Evolutionary conservation across 306 rosid genomes (phyloP), one percentile per base, ranked within the genome.

Genomic region (Spatholobus suberectus): DNA sequence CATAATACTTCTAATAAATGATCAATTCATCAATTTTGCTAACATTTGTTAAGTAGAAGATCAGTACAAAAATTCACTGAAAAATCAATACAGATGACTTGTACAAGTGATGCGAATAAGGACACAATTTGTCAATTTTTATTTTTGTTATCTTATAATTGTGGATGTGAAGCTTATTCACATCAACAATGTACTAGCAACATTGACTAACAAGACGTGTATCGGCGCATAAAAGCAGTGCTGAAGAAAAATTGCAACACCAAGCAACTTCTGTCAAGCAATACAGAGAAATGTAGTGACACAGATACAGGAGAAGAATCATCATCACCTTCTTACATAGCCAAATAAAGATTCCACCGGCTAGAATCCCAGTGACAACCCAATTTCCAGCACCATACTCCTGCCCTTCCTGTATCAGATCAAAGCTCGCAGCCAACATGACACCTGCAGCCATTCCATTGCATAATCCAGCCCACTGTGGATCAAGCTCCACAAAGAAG

Each of bases 401-500:
- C 87, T 90, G 99, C 81, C 99, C 99, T 87, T 96, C 98, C 89
- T 91, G 95, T 38, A 96, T 77, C 15, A 96, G 92, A 80, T 94
- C 98, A 85, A 96, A 96, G 90, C 99, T 96, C 5, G 98, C 98
- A 80, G 98, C 97, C 92, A 96, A 86, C 99, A 96, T 96, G 65
- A 96, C 99, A 89, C 99, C 99, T 41, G 99, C 97, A 57, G 98
- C 99, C 96, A 96, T 96, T 85, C 99, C 99, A 70, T 96, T 96
- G 88, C 99, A 96, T 52, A 96, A 71, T 38, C 99, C 99, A 55
- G 97, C 98, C 99, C 99, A 96, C 73, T 91, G 97, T 2, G 98
- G 97, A 86, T 94, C 97, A 79, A 94, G 99, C 88, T 96, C 97
- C 84, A 96, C 97, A 86, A 96, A 96, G 93, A 96, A 96, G 92